Evolutionary conservation across 805 yeast genomes (phyloP).

Genomic region (Wickerhamomyces ciferrii): DNA sequence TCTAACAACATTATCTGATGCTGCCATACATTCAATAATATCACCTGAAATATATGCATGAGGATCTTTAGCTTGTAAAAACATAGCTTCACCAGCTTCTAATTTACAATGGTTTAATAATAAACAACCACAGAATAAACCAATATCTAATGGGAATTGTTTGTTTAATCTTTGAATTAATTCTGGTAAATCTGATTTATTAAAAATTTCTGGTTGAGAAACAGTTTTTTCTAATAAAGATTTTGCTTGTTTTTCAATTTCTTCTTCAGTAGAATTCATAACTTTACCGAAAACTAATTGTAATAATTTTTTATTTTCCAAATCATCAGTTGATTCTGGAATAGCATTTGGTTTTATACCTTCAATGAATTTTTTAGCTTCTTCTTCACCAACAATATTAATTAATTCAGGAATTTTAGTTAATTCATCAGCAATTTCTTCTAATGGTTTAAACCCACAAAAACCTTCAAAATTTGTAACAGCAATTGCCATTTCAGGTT

Average conservation of each 20-base stretch:
- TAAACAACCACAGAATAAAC: constrained; percentile 93
- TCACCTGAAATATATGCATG: constrained; percentile 98
- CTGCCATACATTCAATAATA: constrained; percentile 99
- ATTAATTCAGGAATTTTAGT: constrained; percentile 71
- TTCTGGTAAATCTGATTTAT: constrained; percentile 51
- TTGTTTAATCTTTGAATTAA: constrained; percentile 71
- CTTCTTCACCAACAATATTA: constrained; percentile 58
- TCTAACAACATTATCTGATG: constrained; percentile 95
- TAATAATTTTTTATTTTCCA: constrained; percentile 55
- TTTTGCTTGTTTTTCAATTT: constrained; percentile 52
- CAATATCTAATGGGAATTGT: constrained; percentile 92
- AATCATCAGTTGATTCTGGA: constrained; percentile 46
- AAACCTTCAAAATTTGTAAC: constrained; percentile 94
- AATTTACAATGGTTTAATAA: constrained; percentile 83
- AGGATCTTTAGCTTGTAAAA: constrained; percentile 93
- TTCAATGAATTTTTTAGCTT: constrained; percentile 42
- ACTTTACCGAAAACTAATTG: constrained; percentile 74
- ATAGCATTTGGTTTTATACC: constrained; percentile 27
- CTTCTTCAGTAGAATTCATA: constrained; percentile 74
- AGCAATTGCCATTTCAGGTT: constrained; percentile 99
- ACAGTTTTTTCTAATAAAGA: constrained; percentile 62
- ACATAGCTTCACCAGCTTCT: constrained; percentile 91
- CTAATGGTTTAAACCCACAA: constrained; percentile 94
- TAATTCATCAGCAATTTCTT: constrained; percentile 66
- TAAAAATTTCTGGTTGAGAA: constrained; percentile 51